Conservation (phyloP, 495 filamentous ascomycete species). For the Podospora anserina region DNA sequence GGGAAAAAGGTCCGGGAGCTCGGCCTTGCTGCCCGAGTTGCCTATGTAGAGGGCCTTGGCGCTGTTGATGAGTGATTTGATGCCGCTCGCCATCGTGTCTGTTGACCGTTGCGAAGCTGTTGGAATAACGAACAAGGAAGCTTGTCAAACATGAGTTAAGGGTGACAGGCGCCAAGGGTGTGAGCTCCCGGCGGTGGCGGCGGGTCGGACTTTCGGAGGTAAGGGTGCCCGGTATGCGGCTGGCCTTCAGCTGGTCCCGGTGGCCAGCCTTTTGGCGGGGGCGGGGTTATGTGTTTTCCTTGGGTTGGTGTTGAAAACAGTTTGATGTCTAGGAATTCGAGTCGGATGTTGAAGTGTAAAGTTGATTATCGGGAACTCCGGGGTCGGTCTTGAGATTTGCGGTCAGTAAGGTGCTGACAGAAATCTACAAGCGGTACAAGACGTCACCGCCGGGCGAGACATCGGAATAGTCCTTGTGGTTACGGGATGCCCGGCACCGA, state of each 20-base stretch:
- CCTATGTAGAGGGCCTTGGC: conserved; percentile 53
- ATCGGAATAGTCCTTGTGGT: not conserved
- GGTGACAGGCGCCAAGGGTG: too few relatives aligned
- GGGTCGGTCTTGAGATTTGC: not conserved
- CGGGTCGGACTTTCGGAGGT: not conserved
- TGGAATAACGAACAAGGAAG: not conserved
- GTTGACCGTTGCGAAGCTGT: not conserved
- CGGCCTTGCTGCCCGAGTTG: conserved; percentile 66
- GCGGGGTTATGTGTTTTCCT: not conserved
- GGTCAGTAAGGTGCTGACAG: not conserved
- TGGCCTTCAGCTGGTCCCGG: not conserved
- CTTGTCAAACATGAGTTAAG: not conserved
- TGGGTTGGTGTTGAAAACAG: not conserved
- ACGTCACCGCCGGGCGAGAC: not conserved
- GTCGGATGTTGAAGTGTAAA: not conserved
- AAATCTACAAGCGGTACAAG: not conserved
- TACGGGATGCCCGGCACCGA: not conserved
- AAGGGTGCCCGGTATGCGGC: not conserved
- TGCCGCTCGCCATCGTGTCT: conserved; percentile 16
- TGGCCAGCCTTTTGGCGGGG: not conserved
- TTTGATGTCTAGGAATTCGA: not conserved
- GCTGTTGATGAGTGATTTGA: conserved; percentile 44
- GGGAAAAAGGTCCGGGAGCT: conserved; percentile 58
- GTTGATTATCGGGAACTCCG: too few relatives aligned
- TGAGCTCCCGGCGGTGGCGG: too few relatives aligned